Conservation (phyloP, 1,284 basidiomycete species). For the Pyrrhoderma noxium region DNA sequence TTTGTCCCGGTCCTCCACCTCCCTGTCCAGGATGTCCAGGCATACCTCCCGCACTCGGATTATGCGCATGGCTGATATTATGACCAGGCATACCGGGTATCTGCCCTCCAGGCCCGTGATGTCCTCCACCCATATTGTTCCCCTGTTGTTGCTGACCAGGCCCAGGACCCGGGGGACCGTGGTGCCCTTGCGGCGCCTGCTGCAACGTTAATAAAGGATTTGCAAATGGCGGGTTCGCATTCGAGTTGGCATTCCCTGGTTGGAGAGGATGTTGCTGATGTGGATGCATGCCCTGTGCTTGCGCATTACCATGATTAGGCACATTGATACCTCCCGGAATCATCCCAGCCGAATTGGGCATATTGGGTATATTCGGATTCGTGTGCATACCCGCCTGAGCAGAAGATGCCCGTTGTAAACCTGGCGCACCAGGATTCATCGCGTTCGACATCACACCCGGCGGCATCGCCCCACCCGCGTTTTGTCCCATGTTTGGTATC, state of each 20-base stretch:
- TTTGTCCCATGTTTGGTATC: not conserved
- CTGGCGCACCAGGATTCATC: constrained; percentile 5
- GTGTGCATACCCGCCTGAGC: constrained; percentile 11
- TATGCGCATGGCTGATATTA: not conserved
- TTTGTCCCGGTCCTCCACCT: not conserved
- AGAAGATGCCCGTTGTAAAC: constrained; percentile 6
- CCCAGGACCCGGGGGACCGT: not conserved
- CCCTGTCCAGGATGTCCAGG: not conserved
- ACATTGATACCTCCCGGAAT: not conserved
- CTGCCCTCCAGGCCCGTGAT: not conserved
- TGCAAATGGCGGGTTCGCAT: constrained; percentile 3
- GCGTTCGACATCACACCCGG: not conserved
- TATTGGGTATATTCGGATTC: constrained; percentile 3
- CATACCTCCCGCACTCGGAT: constrained; percentile 3
- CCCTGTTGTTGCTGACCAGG: constrained; percentile 4
- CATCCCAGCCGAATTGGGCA: too few relatives aligned
- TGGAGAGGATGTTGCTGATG: not conserved
- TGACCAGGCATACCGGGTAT: constrained; percentile 8
- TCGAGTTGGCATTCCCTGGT: too few relatives aligned
- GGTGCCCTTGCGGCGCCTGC: constrained; percentile 12
- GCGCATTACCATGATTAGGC: not conserved
- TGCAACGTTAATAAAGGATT: constrained; percentile 6
- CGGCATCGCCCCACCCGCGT: not conserved
- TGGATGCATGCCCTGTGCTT: constrained; percentile 6
- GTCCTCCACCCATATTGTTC: constrained; percentile 1